Base-by-base conservation (phyloP, 306 rosid species). In the Myrica gale region DNA sequence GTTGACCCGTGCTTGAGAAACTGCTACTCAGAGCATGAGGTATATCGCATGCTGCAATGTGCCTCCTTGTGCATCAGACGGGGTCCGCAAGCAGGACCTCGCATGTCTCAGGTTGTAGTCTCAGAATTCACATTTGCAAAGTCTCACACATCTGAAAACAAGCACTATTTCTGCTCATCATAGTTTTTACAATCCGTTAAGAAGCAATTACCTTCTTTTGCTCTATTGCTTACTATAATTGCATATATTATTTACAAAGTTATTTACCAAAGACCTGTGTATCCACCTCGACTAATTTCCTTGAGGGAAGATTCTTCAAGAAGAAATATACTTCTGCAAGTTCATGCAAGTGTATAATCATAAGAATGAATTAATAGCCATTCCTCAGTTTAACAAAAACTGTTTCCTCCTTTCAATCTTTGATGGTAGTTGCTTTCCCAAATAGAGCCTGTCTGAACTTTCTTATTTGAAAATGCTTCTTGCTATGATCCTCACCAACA, bases 21-120 rank as follows among this genome's bases (percentile, higher is more conserved):
- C 73, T 69, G 82, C 79, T 90, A 87, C 43, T 81, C 73, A 4
- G 84, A 83, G 41, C 80, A 88, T 76, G 97, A 95, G 80, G 89
- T 92, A 73, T 53, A 67, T 70, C 88, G 89, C 65, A 88, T 95
- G 93, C 82, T 95, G 84, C 87, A 78, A 68, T 95, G 99, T 56
- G 93, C 92, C 12, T 89, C 92, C 63, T 78, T 90, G 85, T 92
- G 99, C 82, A 89, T 95, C 56, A 73, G 84, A 73, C 77, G 84
- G 4, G 97, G 90, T 47, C 93, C 93, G 68, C 88, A 83, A 71
- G 78, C 83, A 57, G 85, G 99, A 82, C 99, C 97, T 45, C 89
- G 97, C 56, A 92, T 92, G 96, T 95, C 99, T 74, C 97, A 90
- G 97, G 98, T 95, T 68, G 12, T 81, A 68, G 71, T 32, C 32